Conservation (phyloP, 2,329 filamentous ascomycete species). For the Trichophaea hybrida region DNA sequence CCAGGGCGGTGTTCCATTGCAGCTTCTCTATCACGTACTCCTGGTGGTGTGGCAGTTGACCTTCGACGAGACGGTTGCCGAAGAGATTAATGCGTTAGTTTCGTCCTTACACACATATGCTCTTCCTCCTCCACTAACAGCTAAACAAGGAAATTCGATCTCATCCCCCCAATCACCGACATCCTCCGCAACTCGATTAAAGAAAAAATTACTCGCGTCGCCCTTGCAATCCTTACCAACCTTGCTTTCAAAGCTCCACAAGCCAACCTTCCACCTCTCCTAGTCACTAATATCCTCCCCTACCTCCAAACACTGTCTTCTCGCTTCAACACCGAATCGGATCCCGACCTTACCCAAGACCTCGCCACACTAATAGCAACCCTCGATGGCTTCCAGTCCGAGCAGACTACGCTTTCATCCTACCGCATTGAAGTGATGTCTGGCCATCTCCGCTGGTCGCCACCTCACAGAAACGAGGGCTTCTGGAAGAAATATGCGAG, state of each 20-base stretch:
- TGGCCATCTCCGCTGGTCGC: constrained; percentile 83
- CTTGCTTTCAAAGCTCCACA: constrained; percentile 60
- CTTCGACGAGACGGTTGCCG: constrained; percentile 65
- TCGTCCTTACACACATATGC: constrained; percentile 41
- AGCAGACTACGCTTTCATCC: constrained; percentile 62
- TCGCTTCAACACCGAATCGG: constrained; percentile 38
- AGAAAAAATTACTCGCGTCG: constrained; percentile 88
- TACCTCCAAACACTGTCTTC: constrained; percentile 49
- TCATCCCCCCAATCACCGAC: constrained; percentile 81
- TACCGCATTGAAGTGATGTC: constrained; percentile 76
- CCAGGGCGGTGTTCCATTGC: constrained; percentile 75
- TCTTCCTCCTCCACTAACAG: not conserved
- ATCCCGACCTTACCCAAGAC: constrained; percentile 39
- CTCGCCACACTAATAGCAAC: constrained; percentile 38
- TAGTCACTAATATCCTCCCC: constrained; percentile 65
- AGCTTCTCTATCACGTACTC: constrained; percentile 85
- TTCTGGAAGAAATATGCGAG: constrained; percentile 91
- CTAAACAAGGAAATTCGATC: constrained; percentile 64
- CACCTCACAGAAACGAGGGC: constrained; percentile 68
- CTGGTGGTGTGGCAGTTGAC: constrained; percentile 93
- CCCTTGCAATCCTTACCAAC: constrained; percentile 80
- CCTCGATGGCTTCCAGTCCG: constrained; percentile 35
- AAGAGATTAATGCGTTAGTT: constrained; percentile 70
- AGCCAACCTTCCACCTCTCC: constrained; percentile 62
- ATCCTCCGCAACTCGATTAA: constrained; percentile 86